Conservation (phyloP, 1,284 basidiomycete genomes). For the Boletus smithii region DNA sequence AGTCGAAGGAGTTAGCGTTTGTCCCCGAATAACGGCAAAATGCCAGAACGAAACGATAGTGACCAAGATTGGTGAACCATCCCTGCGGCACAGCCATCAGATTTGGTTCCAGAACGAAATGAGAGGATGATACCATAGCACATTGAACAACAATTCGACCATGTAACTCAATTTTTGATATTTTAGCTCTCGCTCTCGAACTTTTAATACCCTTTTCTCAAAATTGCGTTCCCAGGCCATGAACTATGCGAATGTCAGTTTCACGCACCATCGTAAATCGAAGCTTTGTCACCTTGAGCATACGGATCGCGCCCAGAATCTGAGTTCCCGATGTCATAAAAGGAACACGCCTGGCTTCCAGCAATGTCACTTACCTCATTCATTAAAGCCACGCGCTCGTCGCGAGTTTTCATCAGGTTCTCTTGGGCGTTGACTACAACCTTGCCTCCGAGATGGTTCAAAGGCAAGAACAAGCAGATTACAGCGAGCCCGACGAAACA, state of each 20-base stretch:
- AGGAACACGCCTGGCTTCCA: neutral
- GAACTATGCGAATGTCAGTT: constrained; percentile 49
- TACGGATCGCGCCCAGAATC: constrained; percentile 86
- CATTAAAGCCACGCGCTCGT: constrained; percentile 88
- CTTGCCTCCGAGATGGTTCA: constrained; percentile 87
- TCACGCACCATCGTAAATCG: neutral
- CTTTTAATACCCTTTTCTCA: constrained; percentile 68
- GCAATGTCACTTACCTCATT: constrained; percentile 60
- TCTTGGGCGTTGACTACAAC: constrained; percentile 83
- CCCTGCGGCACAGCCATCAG: constrained; percentile 42
- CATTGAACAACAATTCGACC: constrained; percentile 80
- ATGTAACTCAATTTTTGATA: constrained; percentile 84
- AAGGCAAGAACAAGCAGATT: constrained; percentile 78
- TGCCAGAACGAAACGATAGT: constrained; percentile 83
- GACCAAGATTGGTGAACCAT: constrained; percentile 69
- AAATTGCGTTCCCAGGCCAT: constrained; percentile 96
- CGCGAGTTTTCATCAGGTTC: constrained; percentile 87
- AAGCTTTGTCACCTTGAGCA: constrained; percentile 68
- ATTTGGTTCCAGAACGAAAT: constrained; percentile 5
- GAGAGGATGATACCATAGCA: constrained; percentile 59
- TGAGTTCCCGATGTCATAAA: constrained; percentile 25
- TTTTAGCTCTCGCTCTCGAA: constrained; percentile 77
- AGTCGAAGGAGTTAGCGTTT: constrained; percentile 75
- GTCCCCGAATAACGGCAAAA: constrained; percentile 67
- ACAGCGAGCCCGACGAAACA: constrained; percentile 81